A percentile compares a stretch with the other conserved stretches of the same genome.
phyloP scores from a whole-genome alignment of 306 rosid species.

The Acmispon strigosus region DNA sequence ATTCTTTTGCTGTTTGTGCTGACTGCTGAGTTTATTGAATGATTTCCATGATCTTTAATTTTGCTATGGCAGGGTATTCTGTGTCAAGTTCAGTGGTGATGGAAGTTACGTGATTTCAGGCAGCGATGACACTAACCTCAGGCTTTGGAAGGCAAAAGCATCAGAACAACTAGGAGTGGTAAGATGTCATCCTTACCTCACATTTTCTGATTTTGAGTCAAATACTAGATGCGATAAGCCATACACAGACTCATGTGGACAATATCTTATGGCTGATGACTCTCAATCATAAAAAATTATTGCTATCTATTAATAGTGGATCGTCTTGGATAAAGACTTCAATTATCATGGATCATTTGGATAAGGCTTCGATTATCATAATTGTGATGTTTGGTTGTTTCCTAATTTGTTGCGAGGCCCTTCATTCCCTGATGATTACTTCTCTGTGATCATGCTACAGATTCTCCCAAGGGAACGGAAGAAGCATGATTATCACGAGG shows the following conservation, averaged over 20 bases:
- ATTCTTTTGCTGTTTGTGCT: neutral
- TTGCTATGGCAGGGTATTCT: conserved; percentile 66
- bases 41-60: neutral
- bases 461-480: conserved; percentile 85
- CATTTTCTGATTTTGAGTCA: neutral
- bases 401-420: neutral
- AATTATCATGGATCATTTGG: neutral
- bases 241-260: neutral
- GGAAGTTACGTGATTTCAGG: conserved; percentile 93
- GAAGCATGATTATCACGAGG: conserved; percentile 76
- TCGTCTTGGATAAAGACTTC: neutral
- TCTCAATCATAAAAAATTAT: neutral
- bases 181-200: conserved; percentile 31
- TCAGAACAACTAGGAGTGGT: conserved; percentile 96
- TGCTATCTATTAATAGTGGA: neutral
- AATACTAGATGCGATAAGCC: neutral
- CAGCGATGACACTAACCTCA: conserved; percentile 90
- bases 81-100: conserved; percentile 87
- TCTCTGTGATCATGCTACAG: conserved; percentile 32
- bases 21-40: neutral
- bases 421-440: conserved; percentile 9
- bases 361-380: neutral
- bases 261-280: neutral
- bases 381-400: neutral
- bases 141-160: conserved; percentile 98